Conservation (phyloP, 1,284 basidiomycete genomes). For the Cryptococcus maquisensis region DNA sequence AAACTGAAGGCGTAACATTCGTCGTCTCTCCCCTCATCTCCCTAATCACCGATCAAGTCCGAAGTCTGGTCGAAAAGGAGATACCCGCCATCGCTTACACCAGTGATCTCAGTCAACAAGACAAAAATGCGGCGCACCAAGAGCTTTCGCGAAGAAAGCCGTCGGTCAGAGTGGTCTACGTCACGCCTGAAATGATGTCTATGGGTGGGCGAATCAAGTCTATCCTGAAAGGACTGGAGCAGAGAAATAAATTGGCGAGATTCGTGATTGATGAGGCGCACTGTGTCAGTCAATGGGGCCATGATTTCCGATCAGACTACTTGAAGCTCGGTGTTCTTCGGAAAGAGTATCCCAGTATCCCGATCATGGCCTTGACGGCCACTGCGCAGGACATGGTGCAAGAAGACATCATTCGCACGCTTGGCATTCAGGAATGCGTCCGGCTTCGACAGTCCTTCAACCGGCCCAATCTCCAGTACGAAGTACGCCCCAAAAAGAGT, state of each 20-base stretch:
- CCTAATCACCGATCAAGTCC: conserved; percentile 87
- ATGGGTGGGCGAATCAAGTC: conserved; percentile 59
- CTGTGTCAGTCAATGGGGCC: conserved; percentile 63
- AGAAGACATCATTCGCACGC: conserved; percentile 69
- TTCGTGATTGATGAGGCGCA: conserved; percentile 98
- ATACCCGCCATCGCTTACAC: conserved; percentile 72
- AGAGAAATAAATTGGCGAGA: conserved; percentile 63
- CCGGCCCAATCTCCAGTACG: conserved; percentile 79
- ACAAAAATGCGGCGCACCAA: conserved; percentile 51
- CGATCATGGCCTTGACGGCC: conserved; percentile 94
- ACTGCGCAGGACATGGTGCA: conserved; percentile 78
- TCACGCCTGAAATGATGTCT: conserved; percentile 88
- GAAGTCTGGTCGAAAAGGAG: conserved; percentile 60
- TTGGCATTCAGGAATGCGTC: conserved; percentile 62
- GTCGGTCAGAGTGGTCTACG: conserved; percentile 66
- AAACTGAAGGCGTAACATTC: conserved; percentile 76
- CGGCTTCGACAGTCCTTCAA: conserved; percentile 83
- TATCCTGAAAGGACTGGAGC: conserved; percentile 60
- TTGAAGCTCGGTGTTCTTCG: conserved; percentile 65
- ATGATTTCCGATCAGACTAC: conserved; percentile 53
- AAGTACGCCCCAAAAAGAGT: conserved; percentile 59
- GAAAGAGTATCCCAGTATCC: conserved; percentile 67
- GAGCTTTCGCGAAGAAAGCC: conserved; percentile 50
- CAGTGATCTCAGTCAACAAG: conserved; percentile 54
- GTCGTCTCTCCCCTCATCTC: conserved; percentile 87